Evolutionary conservation across 495 filamentous ascomycete species (phyloP).

Genomic region (Trichoderma asperelloides): DNA sequence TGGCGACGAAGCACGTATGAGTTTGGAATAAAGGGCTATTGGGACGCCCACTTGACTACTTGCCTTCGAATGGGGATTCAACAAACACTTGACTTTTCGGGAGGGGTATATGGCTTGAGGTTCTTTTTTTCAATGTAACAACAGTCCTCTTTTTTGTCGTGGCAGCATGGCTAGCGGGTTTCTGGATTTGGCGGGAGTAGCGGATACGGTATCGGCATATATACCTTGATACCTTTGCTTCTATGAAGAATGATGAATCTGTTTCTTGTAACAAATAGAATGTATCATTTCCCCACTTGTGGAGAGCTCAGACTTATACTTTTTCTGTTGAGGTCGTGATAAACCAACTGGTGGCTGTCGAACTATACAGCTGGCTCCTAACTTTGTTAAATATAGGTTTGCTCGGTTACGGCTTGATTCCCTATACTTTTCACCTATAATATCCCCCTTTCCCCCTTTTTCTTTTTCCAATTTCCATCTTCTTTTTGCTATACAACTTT

Average conservation of each 20-base stretch:
- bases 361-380: neutral
- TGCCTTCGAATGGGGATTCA: neutral
- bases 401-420: neutral
- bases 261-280: neutral
- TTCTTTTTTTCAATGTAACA: neutral
- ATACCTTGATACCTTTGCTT: neutral
- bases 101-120: neutral
- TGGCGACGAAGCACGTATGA: slow-evolving; percentile 47
- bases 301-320: neutral
- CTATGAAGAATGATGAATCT: neutral
- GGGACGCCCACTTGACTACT: neutral
- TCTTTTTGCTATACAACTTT: too few relatives aligned
- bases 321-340: neutral
- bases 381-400: neutral
- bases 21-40: slow-evolving; percentile 26
- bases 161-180: neutral
- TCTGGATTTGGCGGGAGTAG: neutral
- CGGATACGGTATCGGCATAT: neutral
- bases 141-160: neutral
- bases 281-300: neutral
- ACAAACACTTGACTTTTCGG: neutral
- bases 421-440: neutral
- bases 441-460: neutral
- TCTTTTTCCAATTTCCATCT: neutral
- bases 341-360: neutral